Conservation (phyloP, 768 basidiomycete genomes). For the Royoungia palumana region DNA sequence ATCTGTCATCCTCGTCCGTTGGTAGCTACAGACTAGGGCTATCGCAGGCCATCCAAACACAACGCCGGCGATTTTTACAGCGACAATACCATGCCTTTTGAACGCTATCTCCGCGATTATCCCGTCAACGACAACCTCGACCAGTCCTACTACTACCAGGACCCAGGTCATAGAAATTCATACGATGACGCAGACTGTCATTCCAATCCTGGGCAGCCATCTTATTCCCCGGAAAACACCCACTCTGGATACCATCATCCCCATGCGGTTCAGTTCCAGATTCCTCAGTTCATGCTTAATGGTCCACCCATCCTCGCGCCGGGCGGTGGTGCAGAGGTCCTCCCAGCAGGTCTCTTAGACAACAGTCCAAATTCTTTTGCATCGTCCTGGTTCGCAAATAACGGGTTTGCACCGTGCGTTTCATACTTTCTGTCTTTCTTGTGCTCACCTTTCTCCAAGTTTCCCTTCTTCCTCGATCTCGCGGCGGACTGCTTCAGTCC, state of each 20-base stretch:
- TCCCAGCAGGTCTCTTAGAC: constrained; percentile 45
- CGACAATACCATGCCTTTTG: constrained; percentile 38
- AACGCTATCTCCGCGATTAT: constrained; percentile 34
- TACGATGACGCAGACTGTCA: constrained; percentile 16
- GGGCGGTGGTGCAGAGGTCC: constrained; percentile 72
- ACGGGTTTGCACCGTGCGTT: constrained; percentile 37
- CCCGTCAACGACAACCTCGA: neutral
- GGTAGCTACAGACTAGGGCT: too few species aligned
- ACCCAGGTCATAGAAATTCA: constrained; percentile 2
- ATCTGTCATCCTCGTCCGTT: too few species aligned
- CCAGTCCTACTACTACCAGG: constrained; percentile 9
- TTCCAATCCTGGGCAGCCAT: neutral
- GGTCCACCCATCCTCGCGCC: constrained; percentile 59
- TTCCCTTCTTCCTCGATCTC: constrained; percentile 20
- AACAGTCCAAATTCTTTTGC: constrained; percentile 24
- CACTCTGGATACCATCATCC: constrained; percentile 11
- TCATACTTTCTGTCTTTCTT: neutral
- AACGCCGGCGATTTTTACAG: neutral
- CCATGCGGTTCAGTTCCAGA: constrained; percentile 47
- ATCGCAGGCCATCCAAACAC: too few species aligned
- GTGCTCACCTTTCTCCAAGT: constrained; percentile 20
- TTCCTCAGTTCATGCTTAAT: constrained; percentile 62
- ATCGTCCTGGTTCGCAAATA: constrained; percentile 51
- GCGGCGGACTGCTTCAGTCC: constrained; percentile 6
- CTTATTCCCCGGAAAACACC: constrained; percentile 1